phyloP scores from a whole-genome alignment of 768 basidiomycete genomes.

The Russula griseocarnosa region DNA sequence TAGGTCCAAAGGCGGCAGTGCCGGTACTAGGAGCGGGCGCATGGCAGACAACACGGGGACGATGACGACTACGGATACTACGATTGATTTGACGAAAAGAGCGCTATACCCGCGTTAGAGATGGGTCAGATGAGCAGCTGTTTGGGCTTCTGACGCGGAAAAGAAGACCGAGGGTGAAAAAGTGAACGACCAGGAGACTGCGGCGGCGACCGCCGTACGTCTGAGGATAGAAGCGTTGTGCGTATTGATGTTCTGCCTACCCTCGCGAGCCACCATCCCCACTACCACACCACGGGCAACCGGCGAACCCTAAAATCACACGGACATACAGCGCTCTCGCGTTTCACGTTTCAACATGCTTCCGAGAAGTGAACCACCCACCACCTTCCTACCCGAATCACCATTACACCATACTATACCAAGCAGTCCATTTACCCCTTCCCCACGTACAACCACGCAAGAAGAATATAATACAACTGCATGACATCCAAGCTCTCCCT shows the following conservation, averaged over 20 bases:
- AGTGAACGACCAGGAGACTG: neutral
- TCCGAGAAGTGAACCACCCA: neutral
- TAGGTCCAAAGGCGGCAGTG: neutral
- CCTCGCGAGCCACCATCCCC: neutral
- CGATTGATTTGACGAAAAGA: conserved; percentile 1
- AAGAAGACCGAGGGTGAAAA: neutral
- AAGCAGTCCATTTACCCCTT: neutral
- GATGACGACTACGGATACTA: neutral
- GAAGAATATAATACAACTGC: neutral
- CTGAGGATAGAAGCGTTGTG: conserved; percentile 15
- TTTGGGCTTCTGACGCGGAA: neutral
- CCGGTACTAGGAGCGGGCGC: neutral
- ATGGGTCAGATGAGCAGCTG: conserved; percentile 4
- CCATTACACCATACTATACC: neutral
- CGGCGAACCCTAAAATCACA: conserved; percentile 5
- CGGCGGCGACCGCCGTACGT: neutral
- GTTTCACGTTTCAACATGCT: neutral
- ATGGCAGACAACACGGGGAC: neutral
- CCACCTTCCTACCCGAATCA: neutral
- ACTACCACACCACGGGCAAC: neutral
- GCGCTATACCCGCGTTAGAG: neutral
- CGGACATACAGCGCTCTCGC: neutral
- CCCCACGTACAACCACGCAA: neutral
- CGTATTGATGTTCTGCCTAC: conserved; percentile 19
- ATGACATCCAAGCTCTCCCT: neutral